phyloP scores from a whole-genome alignment of 257 asterid genomes.

The Solanum tarijense region DNA sequence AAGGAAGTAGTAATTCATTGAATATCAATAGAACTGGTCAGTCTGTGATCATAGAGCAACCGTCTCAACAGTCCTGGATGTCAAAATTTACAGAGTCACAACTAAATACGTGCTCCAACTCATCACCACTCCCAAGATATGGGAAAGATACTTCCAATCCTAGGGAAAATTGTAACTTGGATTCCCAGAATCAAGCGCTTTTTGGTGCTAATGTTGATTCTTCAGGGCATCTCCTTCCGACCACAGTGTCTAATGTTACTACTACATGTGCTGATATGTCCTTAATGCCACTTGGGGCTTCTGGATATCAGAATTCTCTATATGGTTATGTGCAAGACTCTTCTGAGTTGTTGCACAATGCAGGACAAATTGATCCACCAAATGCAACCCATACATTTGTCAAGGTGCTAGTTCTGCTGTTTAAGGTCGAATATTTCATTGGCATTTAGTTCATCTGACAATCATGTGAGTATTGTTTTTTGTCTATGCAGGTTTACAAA shows the following conservation, averaged over 20 bases:
- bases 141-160: conserved; percentile 53
- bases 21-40: conserved; percentile 53
- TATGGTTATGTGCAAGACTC: conserved; percentile 65
- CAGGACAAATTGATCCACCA: conserved; percentile 55
- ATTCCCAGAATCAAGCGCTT: conserved; percentile 50
- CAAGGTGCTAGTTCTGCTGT: conserved; percentile 42
- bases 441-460: neutral
- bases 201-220: conserved; percentile 57
- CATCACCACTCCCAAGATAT: conserved; percentile 33
- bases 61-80: conserved; percentile 63
- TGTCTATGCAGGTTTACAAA: conserved; percentile 57
- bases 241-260: conserved; percentile 42
- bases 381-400: conserved; percentile 46
- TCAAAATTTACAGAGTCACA: conserved; percentile 43
- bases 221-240: conserved; percentile 62
- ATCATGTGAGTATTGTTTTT: neutral
- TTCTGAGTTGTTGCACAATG: conserved; percentile 50
- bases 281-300: conserved; percentile 46
- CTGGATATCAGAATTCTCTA: conserved; percentile 57
- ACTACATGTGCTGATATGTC: conserved; percentile 56
- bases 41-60: conserved; percentile 42
- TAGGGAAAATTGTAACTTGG: conserved; percentile 47
- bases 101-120: conserved; percentile 26
- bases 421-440: neutral
- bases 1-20: conserved; percentile 52